Base-by-base conservation (phyloP, 805 yeast genomes). In the Wickerhamiella galacta region DNA sequence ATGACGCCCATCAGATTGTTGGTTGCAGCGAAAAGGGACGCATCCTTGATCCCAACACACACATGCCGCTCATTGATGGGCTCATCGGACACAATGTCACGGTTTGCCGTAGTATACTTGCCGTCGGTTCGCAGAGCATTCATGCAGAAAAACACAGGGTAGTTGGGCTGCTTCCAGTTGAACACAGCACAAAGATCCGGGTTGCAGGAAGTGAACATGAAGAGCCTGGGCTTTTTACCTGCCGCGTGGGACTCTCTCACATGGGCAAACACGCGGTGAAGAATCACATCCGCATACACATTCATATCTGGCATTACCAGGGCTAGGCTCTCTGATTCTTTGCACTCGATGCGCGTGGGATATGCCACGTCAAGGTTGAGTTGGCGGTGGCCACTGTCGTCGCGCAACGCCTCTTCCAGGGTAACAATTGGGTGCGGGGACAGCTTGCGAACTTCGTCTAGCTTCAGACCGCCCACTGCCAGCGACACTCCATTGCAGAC, bases 121-220 rank as follows among this genome's bases (percentile, higher is more conserved):
- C 49, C 52, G 28, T 45, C 48, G n/a, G 42, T 35, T 16, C 45
- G 36, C 38, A 46, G 42, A 10, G 48, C 50, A 44, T 72, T 74
- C 67, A 85, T 70, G 35, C 75, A 70, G 56, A 80, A 78, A 42
- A 90, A 73, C 1, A 90, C 96, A 0, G 98, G 95, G 56, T 77
- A 90, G 52, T 87, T 87, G 10, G 98, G 96, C 56, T 90, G 98
- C 55, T 90, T 90, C 98, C 98, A 90, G 56, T 90, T 90, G 45
- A 90, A 58, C 29, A 82, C 78, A 8, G 93, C 81, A 56, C 96
- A 90, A n/a, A 83, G 81, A 29, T 73, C 70, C 21, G 94, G 78
- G 53, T 83, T 82, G 35, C 78, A 70, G 1, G 95, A 81, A 9
- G 93, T 71, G 54, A 90, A 80, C 7, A 87, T 73, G 27, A 90